phyloP scores from a whole-genome alignment of 225 moss, liverwort and hornwort genomes.

The Ulota crispa region DNA sequence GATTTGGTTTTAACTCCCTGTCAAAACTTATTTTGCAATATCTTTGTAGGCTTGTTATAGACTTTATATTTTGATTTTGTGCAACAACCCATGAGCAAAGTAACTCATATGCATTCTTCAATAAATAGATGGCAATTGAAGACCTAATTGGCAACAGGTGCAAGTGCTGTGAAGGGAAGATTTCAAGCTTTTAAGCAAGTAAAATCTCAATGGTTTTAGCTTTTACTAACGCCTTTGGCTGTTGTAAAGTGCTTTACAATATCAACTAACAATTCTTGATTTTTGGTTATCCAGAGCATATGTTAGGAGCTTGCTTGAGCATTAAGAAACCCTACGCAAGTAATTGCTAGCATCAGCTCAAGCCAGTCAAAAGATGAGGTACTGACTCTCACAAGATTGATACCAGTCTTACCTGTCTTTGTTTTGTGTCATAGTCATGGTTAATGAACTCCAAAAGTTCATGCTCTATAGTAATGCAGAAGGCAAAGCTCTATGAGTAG shows the following conservation, averaged over 20 bases:
- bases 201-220: background rate
- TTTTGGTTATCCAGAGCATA: constrained; percentile 47
- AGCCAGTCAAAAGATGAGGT: constrained; percentile 42
- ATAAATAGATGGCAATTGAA: constrained; percentile 74
- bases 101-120: constrained; percentile 54
- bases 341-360: constrained; percentile 45
- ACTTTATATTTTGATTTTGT: too few relatives aligned
- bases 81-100: constrained; percentile 17
- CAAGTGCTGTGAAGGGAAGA: constrained; percentile 56
- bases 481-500: background rate
- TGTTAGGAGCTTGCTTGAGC: constrained; percentile 49
- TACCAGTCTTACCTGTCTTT: background rate
- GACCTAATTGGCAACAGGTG: constrained; percentile 66
- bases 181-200: constrained; percentile 70
- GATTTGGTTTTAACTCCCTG: too few relatives aligned
- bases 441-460: background rate
- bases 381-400: constrained; percentile 2
- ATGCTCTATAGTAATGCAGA: background rate
- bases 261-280: background rate
- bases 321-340: constrained; percentile 50
- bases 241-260: background rate
- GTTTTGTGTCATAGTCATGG: background rate
- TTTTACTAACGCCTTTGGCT: background rate
- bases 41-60: too few relatives aligned
- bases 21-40: too few relatives aligned